Percentiles rank a stretch among this genome's conserved stretches.
phyloP scores from a whole-genome alignment of 1,284 basidiomycete species.

The Puccinia triticina region DNA sequence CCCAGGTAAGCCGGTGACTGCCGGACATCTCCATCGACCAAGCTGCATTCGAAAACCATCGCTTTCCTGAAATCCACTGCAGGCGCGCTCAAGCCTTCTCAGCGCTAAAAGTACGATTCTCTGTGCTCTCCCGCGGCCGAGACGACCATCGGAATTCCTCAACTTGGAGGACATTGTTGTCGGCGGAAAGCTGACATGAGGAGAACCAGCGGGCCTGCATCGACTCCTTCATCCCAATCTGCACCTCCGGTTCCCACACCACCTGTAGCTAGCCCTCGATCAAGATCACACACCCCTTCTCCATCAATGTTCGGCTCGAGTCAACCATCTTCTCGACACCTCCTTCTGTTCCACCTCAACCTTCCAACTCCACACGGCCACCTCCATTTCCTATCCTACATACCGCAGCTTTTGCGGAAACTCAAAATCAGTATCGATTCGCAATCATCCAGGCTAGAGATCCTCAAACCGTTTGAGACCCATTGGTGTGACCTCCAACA shows the following conservation, averaged over 20 bases:
- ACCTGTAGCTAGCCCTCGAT: conserved; percentile 15
- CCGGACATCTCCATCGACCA: too few relatives aligned
- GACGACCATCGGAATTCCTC: conserved; percentile 52
- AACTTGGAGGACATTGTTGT: conserved; percentile 56
- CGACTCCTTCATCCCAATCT: conserved; percentile 30
- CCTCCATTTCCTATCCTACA: conserved; percentile 75
- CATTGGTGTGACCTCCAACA: conserved; percentile 84
- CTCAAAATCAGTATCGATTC: conserved; percentile 81
- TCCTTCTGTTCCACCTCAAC: conserved; percentile 30
- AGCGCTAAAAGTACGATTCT: not conserved
- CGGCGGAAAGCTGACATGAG: conserved; percentile 57
- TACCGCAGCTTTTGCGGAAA: conserved; percentile 82
- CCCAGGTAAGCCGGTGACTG: too few relatives aligned
- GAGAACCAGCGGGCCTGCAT: conserved; percentile 30
- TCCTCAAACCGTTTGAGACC: conserved; percentile 83
- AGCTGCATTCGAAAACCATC: too few relatives aligned
- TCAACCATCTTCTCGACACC: conserved; percentile 21
- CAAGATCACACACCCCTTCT: conserved; percentile 37
- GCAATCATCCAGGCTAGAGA: conserved; percentile 85
- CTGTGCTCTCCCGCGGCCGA: not conserved
- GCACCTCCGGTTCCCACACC: conserved; percentile 41
- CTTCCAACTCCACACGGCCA: conserved; percentile 2
- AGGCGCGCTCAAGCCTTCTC: conserved; percentile 24
- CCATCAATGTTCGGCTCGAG: conserved; percentile 7
- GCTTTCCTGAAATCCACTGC: not conserved